Conservation (phyloP, 345 rosid species). For the Mangifera indica region DNA sequence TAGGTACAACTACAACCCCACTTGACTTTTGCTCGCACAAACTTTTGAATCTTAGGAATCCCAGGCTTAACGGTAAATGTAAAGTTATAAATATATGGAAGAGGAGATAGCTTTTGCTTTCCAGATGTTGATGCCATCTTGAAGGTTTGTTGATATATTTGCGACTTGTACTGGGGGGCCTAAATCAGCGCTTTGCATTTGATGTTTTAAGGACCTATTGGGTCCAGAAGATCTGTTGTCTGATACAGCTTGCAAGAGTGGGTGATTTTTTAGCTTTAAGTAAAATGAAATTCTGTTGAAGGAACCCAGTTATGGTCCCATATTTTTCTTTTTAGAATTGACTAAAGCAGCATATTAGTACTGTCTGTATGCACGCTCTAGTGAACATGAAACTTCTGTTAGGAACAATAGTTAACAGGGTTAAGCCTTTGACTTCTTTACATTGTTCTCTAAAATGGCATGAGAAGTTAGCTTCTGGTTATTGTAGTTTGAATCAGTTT, state of each 20-base stretch:
- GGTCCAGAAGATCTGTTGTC: constrained; percentile 22
- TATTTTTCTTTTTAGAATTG: neutral
- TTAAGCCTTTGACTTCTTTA: too few species aligned
- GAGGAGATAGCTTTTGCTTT: constrained; percentile 24
- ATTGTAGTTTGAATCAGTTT: too few species aligned
- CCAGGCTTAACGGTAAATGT: constrained; percentile 27
- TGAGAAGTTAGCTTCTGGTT: too few species aligned
- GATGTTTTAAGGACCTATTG: constrained; percentile 13
- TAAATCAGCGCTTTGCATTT: constrained; percentile 16
- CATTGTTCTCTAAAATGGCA: too few species aligned
- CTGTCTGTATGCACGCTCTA: too few species aligned
- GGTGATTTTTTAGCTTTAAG: constrained; percentile 17
- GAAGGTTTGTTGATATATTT: constrained; percentile 1
- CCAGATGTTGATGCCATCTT: constrained; percentile 17
- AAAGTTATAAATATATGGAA: neutral
- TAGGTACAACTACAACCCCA: constrained; percentile 1
- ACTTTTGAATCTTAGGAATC: constrained; percentile 32
- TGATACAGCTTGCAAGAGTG: constrained; percentile 24
- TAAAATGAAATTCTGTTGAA: constrained; percentile 21
- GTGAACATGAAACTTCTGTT: too few species aligned
- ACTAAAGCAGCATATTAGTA: too few species aligned
- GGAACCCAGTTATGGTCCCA: constrained; percentile 25
- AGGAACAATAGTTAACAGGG: too few species aligned
- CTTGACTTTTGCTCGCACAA: constrained; percentile 20
- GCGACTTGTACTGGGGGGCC: constrained; percentile 6